These are phyloP conservation scores for Ceratocystis huliohia DNA, from an alignment of 2,329 filamentous ascomycete genomes.

Conservation along the genomic window DNA sequence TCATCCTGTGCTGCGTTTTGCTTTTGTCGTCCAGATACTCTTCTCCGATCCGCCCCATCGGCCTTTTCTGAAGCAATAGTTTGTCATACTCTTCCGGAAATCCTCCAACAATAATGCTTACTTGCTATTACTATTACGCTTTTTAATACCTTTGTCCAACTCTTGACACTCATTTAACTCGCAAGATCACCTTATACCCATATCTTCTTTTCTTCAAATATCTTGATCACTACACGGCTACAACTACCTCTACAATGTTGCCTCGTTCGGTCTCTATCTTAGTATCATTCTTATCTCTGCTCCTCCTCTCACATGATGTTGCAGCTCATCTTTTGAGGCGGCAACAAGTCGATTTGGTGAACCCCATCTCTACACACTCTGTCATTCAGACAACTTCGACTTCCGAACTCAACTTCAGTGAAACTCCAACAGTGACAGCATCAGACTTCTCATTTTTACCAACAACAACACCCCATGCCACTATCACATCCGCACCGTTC, in stretches of 20 bases:
- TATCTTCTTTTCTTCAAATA: neutral
- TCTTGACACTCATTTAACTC: neutral
- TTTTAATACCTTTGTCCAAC: slow-evolving; percentile 4
- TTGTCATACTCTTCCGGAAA: neutral
- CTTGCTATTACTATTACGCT: neutral
- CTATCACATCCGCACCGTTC: neutral
- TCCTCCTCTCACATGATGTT: slow-evolving; percentile 30
- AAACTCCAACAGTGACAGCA: neutral
- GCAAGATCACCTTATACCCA: too few relatives aligned
- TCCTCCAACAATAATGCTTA: neutral
- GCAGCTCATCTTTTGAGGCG: slow-evolving; percentile 29
- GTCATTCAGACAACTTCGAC: neutral
- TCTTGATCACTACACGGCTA: neutral
- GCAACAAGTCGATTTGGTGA: slow-evolving; percentile 26
- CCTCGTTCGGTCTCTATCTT: slow-evolving; percentile 11
- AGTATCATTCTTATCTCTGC: slow-evolving; percentile 29
- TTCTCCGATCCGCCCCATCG: neutral
- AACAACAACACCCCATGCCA: neutral
- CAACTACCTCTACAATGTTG: slow-evolving; percentile 10
- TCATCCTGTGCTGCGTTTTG: neutral
- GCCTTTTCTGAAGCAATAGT: neutral
- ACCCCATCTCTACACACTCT: neutral
- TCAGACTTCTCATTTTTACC: neutral
- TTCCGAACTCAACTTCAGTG: neutral
- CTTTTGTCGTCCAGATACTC: neutral